Conservation (phyloP, 1,284 basidiomycete genomes). For the Sphagnurus paluster region DNA sequence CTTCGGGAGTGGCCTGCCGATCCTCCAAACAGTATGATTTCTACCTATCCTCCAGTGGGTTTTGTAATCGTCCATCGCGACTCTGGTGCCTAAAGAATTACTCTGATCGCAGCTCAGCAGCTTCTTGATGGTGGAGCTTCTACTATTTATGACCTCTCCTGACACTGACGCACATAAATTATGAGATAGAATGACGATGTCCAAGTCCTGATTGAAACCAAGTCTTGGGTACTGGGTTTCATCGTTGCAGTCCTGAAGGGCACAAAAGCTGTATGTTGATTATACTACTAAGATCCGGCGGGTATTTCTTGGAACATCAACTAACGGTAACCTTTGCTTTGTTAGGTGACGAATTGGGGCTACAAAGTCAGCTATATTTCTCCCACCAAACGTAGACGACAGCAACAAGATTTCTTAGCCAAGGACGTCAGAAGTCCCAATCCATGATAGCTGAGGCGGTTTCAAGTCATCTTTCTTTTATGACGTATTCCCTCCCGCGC, state of each 20-base stretch:
- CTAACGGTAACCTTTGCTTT: neutral
- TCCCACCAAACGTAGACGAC: slow-evolving; percentile 1
- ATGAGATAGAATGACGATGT: slow-evolving; percentile 39
- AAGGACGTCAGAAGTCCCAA: slow-evolving; percentile 7
- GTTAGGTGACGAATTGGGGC: slow-evolving; percentile 21
- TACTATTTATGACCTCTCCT: neutral
- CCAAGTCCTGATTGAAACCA: slow-evolving; percentile 35
- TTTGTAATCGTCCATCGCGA: no score
- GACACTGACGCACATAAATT: neutral
- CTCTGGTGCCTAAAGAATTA: no score
- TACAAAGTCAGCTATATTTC: slow-evolving; percentile 20
- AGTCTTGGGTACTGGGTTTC: slow-evolving; percentile 37
- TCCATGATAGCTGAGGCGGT: neutral
- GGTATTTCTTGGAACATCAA: neutral
- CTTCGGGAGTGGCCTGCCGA: no score
- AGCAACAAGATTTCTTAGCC: slow-evolving; percentile 11
- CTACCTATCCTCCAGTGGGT: no score
- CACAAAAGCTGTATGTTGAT: slow-evolving; percentile 21
- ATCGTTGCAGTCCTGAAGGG: slow-evolving; percentile 26
- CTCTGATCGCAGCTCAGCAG: no score
- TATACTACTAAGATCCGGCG: neutral
- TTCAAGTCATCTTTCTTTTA: no score
- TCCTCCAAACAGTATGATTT: no score
- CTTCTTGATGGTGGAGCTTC: no score
- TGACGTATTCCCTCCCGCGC: no score